Conservation (phyloP, 2,329 filamentous ascomycete genomes). For the Colletotrichum sp. region DNA sequence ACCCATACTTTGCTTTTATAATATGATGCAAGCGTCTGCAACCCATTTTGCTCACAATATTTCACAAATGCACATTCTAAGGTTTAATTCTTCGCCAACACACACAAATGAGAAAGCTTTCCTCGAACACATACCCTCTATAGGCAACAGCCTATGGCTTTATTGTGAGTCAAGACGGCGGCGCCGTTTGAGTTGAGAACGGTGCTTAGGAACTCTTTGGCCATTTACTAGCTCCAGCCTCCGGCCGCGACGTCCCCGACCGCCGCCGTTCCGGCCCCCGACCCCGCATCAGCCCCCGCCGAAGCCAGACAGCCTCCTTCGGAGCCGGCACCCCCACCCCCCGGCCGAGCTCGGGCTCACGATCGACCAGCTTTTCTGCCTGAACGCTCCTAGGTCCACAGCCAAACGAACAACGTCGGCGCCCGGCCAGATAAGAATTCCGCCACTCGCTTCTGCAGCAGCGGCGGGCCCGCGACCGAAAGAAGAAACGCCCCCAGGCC, state of each 20-base stretch:
- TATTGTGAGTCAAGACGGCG: not conserved
- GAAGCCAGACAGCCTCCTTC: not conserved
- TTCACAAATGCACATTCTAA: not conserved
- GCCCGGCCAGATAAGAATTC: not conserved
- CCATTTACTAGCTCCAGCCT: not conserved
- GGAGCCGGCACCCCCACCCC: not conserved
- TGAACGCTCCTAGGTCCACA: not conserved
- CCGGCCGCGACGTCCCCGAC: not conserved
- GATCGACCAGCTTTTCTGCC: not conserved
- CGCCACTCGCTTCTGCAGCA: not conserved
- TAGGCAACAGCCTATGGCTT: not conserved
- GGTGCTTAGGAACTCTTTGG: not conserved
- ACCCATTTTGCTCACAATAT: not conserved
- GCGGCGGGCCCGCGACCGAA: not conserved
- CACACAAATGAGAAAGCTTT: not conserved
- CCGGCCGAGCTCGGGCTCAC: not conserved
- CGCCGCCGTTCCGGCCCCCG: not conserved
- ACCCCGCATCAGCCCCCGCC: not conserved
- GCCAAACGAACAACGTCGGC: not conserved
- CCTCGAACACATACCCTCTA: not conserved
- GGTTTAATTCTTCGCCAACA: not conserved
- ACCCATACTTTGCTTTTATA: accelerated
- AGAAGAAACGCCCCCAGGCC: not conserved
- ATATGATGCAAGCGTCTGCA: not conserved
- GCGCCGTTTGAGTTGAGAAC: not conserved